Evolutionary conservation across 768 basidiomycete genomes (phyloP).

Genomic region (Rhodotorula toruloides): DNA sequence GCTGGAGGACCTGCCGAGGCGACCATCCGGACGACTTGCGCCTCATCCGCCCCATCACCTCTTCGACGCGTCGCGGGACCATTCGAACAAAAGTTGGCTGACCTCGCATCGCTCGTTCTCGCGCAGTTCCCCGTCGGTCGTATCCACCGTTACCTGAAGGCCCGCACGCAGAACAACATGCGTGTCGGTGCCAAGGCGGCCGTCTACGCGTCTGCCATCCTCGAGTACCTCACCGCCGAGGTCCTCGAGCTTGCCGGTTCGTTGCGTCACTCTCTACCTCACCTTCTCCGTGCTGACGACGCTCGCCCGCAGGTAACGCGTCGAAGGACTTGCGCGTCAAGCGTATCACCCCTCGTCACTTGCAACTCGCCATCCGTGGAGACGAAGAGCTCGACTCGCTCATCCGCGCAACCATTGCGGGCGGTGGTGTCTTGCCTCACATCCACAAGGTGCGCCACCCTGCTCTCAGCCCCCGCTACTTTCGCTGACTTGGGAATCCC

Average conservation of each 20-base stretch:
- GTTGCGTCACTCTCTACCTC: constrained; percentile 42
- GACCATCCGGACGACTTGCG: too few relatives aligned
- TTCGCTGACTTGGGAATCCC: too few relatives aligned
- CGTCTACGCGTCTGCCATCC: constrained; percentile 90
- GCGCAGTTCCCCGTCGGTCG: constrained; percentile 87
- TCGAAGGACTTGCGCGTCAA: constrained; percentile 96
- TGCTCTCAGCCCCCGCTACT: too few relatives aligned
- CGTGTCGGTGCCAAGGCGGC: constrained; percentile 97
- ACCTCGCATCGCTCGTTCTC: background rate
- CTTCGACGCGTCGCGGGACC: too few relatives aligned
- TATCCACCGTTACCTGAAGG: constrained; percentile 93
- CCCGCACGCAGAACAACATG: constrained; percentile 84
- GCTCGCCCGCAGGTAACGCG: constrained; percentile 65
- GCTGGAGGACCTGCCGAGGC: too few relatives aligned
- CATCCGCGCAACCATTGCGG: constrained; percentile 85
- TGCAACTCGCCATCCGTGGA: constrained; percentile 92
- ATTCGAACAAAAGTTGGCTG: background rate
- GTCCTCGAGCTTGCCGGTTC: constrained; percentile 89
- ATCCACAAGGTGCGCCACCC: constrained; percentile 37
- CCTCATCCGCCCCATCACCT: too few relatives aligned
- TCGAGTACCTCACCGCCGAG: constrained; percentile 94
- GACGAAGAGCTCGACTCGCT: constrained; percentile 96
- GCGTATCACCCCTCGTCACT: constrained; percentile 90
- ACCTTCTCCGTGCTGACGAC: background rate
- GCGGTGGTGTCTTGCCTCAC: constrained; percentile 49